Evolutionary conservation across 352 stramenopile genomes (phyloP).

Genomic region (Peronospora belbahrii): DNA sequence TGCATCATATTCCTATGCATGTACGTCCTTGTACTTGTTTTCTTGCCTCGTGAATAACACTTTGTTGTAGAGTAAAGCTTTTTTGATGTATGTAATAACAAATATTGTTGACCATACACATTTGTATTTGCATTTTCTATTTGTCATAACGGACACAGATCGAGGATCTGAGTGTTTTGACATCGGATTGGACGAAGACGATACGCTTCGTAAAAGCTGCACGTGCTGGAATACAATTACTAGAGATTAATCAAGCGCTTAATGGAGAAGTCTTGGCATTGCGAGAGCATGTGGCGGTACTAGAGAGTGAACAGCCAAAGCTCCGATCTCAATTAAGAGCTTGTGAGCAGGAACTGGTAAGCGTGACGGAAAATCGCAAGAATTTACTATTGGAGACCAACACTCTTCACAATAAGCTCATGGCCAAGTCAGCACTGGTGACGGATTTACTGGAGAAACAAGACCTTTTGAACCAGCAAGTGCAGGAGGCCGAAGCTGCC

Average conservation of each 20-base stretch:
- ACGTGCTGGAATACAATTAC: conserved; percentile 55
- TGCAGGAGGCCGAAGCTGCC: conserved; percentile 23
- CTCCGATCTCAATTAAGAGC: conserved; percentile 33
- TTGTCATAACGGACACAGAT: conserved; percentile 14
- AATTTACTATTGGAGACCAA: conserved; percentile 44
- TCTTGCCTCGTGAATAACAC: too few relatives aligned
- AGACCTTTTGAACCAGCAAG: conserved; percentile 28
- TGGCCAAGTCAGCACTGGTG: conserved; percentile 48
- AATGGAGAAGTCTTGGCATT: conserved; percentile 50
- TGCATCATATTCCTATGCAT: conserved; percentile 14
- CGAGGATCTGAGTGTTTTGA: conserved; percentile 31
- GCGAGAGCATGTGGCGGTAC: conserved; percentile 42
- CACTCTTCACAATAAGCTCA: conserved; percentile 44
- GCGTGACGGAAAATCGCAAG: conserved; percentile 39
- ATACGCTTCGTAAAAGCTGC: conserved; percentile 56
- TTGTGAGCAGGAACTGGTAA: conserved; percentile 32
- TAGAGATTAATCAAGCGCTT: conserved; percentile 70
- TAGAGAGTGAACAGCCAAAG: conserved; percentile 45
- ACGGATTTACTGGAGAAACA: conserved; percentile 50
- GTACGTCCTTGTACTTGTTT: conserved; percentile 1
- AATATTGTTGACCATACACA: too few relatives aligned
- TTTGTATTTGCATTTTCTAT: not conserved
- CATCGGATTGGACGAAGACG: conserved; percentile 46
- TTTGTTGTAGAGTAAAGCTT: too few relatives aligned
- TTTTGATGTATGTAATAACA: too few relatives aligned